Evolutionary conservation across 345 rosid genomes (phyloP).

Genomic region (Populus nigra): DNA sequence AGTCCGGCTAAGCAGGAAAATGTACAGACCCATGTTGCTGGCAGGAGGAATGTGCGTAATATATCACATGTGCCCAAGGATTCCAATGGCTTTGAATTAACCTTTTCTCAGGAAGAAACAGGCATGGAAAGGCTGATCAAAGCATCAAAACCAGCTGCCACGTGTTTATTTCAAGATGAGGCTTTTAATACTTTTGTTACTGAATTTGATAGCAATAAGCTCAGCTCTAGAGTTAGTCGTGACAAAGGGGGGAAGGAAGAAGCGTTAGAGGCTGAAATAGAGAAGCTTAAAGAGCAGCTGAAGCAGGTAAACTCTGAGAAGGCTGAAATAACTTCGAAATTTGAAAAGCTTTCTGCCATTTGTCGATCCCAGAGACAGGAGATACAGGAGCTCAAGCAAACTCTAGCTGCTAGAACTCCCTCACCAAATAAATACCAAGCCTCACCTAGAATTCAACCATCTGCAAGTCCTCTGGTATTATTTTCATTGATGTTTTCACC

Average conservation of each 20-base stretch:
- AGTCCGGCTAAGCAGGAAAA: slow-evolving; percentile 51
- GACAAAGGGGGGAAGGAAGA: slow-evolving; percentile 45
- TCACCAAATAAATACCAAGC: slow-evolving; percentile 58
- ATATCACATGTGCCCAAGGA: slow-evolving; percentile 36
- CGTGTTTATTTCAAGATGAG: slow-evolving; percentile 46
- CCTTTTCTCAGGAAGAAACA: slow-evolving; percentile 40
- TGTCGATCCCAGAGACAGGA: slow-evolving; percentile 96
- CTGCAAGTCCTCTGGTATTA: slow-evolving; percentile 45
- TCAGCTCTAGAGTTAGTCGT: slow-evolving; percentile 34
- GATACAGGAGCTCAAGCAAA: slow-evolving; percentile 92
- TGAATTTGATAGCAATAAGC: slow-evolving; percentile 74
- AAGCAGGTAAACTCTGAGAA: slow-evolving; percentile 70
- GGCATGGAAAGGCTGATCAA: slow-evolving; percentile 39
- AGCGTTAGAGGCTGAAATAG: slow-evolving; percentile 62
- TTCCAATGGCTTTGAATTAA: slow-evolving; percentile 53
- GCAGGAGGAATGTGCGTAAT: slow-evolving; percentile 31
- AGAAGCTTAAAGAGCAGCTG: slow-evolving; percentile 69
- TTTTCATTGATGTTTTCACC: background rate
- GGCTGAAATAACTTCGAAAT: slow-evolving; percentile 71
- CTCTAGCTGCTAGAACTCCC: slow-evolving; percentile 54
- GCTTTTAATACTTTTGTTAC: slow-evolving; percentile 70
- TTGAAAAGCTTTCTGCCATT: slow-evolving; percentile 89
- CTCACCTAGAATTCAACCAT: slow-evolving; percentile 42
- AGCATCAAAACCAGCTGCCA: slow-evolving; percentile 41
- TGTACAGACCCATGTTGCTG: slow-evolving; percentile 29